Conservation (phyloP, 164 flowering plant genomes). For the Cinnamomum chago region DNA sequence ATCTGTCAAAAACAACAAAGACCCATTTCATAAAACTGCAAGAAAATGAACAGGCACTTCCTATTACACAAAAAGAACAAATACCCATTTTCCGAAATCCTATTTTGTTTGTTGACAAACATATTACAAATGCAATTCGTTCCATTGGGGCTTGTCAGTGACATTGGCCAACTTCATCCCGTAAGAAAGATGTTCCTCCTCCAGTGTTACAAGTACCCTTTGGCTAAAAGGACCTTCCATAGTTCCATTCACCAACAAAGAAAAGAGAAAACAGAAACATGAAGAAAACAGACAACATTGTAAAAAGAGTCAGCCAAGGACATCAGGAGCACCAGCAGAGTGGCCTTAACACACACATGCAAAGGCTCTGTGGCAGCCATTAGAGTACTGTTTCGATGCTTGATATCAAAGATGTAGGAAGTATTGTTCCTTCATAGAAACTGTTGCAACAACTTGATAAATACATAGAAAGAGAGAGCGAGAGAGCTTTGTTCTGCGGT, state of each 20-base stretch:
- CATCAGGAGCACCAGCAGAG: conserved; percentile 58
- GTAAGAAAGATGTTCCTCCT: conserved; percentile 77
- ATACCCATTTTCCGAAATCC: not conserved
- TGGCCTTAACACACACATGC: conserved; percentile 77
- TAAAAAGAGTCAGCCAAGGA: conserved; percentile 36
- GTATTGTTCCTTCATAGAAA: too few species aligned
- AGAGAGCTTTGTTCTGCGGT: too few species aligned
- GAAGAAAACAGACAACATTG: not conserved
- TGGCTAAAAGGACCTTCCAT: conserved; percentile 48
- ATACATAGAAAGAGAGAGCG: too few species aligned
- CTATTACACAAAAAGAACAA: not conserved
- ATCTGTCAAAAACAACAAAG: not conserved
- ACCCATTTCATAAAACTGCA: not conserved
- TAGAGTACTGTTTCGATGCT: conserved; percentile 13
- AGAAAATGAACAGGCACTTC: not conserved
- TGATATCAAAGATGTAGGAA: not conserved
- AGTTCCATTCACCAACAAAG: not conserved
- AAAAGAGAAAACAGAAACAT: not conserved
- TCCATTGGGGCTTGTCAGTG: conserved; percentile 74
- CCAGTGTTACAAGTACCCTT: conserved; percentile 74
- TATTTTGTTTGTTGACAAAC: not conserved
- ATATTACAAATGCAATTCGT: not conserved
- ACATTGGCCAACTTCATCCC: conserved; percentile 48
- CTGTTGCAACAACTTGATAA: too few species aligned
- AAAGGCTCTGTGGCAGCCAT: conserved; percentile 47